These are phyloP conservation scores for Umbelopsis sp. DNA, from an alignment of 192 early-diverging fungal species.

Conservation along the genomic window DNA sequence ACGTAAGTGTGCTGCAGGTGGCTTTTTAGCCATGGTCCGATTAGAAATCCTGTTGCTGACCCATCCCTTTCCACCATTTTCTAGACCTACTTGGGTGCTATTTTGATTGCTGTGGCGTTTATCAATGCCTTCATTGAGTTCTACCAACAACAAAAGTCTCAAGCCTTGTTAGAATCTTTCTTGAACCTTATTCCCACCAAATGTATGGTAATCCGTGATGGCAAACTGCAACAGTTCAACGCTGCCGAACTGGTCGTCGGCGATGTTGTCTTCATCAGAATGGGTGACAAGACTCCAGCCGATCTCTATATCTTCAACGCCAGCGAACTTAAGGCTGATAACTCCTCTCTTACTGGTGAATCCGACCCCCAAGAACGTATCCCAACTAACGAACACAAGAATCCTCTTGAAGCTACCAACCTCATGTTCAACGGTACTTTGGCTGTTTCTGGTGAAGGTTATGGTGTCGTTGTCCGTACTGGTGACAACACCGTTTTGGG, in stretches of 20 bases:
- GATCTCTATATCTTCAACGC: constrained; percentile 81
- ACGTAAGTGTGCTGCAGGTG: constrained; percentile 55
- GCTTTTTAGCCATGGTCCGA: not conserved
- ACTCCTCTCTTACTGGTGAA: constrained; percentile 96
- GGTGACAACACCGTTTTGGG: constrained; percentile 95
- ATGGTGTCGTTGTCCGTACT: constrained; percentile 91
- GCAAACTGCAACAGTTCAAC: constrained; percentile 64
- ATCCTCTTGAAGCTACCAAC: constrained; percentile 92
- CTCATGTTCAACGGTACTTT: constrained; percentile 91
- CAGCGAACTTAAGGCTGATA: constrained; percentile 94
- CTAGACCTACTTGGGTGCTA: constrained; percentile 87
- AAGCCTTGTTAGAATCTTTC: constrained; percentile 88
- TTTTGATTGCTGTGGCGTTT: constrained; percentile 86
- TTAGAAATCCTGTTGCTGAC: not conserved
- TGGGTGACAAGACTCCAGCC: constrained; percentile 96
- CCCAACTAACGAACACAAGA: constrained; percentile 66
- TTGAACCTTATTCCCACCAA: constrained; percentile 89
- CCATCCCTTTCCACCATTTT: constrained; percentile 13
- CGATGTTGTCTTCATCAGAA: constrained; percentile 85
- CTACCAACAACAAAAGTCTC: constrained; percentile 88
- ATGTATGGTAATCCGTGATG: constrained; percentile 79
- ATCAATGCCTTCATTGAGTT: constrained; percentile 93
- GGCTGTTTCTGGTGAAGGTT: constrained; percentile 81
- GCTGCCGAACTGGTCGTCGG: constrained; percentile 81
- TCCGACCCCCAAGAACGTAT: constrained; percentile 89